Percentiles rank a stretch among this genome's conserved stretches.
Evolutionary conservation across 192 early-diverging fungal genomes (phyloP).

Genomic region (Phycomyces blakesleeanus): DNA sequence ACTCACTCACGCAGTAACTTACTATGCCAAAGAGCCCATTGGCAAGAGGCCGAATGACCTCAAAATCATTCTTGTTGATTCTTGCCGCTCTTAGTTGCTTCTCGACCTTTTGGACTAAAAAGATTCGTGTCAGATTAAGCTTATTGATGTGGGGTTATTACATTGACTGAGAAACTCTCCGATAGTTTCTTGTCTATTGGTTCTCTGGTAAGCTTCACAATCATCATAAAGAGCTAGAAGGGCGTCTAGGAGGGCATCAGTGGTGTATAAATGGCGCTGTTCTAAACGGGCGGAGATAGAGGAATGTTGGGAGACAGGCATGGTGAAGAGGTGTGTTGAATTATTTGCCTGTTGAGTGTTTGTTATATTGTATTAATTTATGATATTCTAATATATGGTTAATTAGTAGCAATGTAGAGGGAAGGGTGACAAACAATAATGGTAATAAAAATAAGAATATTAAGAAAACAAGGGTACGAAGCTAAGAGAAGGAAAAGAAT

Average conservation of each 20-base stretch:
- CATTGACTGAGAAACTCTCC: not conserved
- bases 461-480: no score
- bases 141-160: not conserved
- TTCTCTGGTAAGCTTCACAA: not conserved
- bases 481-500: no score
- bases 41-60: conserved; percentile 71
- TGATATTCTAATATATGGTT: no score
- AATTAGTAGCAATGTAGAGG: no score
- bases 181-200: not conserved
- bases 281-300: not conserved
- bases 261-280: not conserved
- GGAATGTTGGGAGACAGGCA: not conserved
- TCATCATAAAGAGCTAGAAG: not conserved
- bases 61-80: conserved; percentile 57
- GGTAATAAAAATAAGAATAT: no score
- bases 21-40: conserved; percentile 73
- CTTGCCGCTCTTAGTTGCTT: not conserved
- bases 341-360: no score
- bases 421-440: no score
- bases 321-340: not conserved
- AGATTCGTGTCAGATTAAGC: no score
- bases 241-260: not conserved
- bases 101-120: not conserved
- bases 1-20: not conserved
- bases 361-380: no score